Evolutionary conservation across 257 asterid genomes (phyloP).

Genomic region (Lycium ferocissimum): DNA sequence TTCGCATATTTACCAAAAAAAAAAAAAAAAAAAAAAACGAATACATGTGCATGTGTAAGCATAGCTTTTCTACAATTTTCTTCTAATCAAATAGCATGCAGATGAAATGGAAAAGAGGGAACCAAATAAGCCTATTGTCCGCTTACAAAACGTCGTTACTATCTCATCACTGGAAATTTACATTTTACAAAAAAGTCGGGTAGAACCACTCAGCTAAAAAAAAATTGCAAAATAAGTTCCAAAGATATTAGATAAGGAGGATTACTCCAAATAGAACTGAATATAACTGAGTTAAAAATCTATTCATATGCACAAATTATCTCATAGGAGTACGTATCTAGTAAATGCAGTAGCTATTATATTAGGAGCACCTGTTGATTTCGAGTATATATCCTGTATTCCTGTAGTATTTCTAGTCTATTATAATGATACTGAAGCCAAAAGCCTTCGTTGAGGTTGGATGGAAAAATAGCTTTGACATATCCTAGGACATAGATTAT

Average conservation of each 20-base stretch:
- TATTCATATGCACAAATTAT: not conserved
- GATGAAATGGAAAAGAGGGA: too few species aligned
- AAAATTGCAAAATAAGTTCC: not conserved
- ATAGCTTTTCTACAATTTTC: too few species aligned
- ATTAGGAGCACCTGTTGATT: constrained; percentile 84
- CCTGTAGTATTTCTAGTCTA: constrained; percentile 29
- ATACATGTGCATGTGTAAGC: too few species aligned
- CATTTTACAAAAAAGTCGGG: not conserved
- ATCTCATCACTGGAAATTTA: constrained; percentile 13
- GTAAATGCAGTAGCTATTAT: constrained; percentile 79
- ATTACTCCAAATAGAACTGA: constrained; percentile 1
- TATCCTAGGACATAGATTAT: not conserved
- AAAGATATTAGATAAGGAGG: not conserved
- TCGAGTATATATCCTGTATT: constrained; percentile 80
- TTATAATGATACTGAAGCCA: constrained; percentile 31
- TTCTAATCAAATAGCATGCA: too few species aligned
- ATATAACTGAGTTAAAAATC: not conserved
- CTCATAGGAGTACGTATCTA: constrained; percentile 34
- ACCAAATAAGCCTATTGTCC: not conserved
- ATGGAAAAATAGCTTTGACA: not conserved
- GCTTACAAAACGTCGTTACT: not conserved
- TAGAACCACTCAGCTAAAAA: constrained; percentile 2
- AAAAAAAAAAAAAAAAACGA: too few species aligned
- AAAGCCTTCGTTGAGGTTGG: constrained; percentile 37
- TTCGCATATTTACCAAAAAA: too few species aligned